Base-by-base conservation (phyloP, 2,329 filamentous ascomycete species). In the Amesomyces nigricolor region DNA sequence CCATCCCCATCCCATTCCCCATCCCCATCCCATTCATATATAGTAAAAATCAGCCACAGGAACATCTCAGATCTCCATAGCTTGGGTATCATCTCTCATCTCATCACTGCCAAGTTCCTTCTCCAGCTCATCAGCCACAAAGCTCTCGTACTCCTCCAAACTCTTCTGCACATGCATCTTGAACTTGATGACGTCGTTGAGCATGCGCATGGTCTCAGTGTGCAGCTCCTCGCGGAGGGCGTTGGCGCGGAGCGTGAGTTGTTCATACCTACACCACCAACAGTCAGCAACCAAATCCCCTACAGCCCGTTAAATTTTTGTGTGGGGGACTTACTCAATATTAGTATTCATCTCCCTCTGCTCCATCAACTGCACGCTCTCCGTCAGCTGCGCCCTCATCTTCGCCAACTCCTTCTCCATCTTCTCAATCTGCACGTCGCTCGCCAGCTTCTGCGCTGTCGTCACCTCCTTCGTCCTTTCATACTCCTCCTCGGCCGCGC, bases 351-450 rank as follows among this genome's bases (percentile, higher is more conserved):
- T 96, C 75, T 97, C 91, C 53, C 89, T 80, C 71, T 96, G 92
- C 70, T 96, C 91, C 81, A 96, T 87, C 47, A 95, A 72, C 71
- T 96, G 89, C 51, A 96, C 88, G 35, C 86, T 91, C 70, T 96
- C 92, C 2, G 83, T 86, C 30, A 96, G 76, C 10, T 86, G 87
- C 2, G 87, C 82, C 42, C 91, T 82, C 89, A 97, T 95, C 69
- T 91, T 89, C 46, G 89, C 88, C n/a, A 99, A 76, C 70, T 99
- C 91, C 72, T 96, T 96, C 73, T 99, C 94, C 87, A 96, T 95
- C 76, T 94, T 94, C 72, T 99, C 94, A 65, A 99, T 96, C 70
- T 97, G 92, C 8, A 91, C 85, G 68, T 97, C 94, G 2, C 86
- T 89, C 7, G 86, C 87, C 68, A 92, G 82, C 73, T 95, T 95